Evolutionary conservation across 169 alveolate species (phyloP).

Genomic region (Eimeria brunetti): DNA sequence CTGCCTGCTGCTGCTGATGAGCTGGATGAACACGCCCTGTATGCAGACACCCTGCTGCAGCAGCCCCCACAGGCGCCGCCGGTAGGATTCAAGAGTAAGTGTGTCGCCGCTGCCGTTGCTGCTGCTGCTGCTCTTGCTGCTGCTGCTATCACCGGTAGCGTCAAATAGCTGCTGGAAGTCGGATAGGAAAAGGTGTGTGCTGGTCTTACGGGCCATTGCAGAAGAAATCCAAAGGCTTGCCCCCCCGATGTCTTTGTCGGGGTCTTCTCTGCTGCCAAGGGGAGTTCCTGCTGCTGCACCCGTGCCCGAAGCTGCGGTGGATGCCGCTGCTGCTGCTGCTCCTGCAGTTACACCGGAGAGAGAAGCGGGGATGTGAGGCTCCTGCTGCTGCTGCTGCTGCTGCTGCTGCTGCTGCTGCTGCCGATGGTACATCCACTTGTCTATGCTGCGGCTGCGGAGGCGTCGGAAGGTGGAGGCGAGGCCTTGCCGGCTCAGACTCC

Average conservation of each 20-base stretch:
- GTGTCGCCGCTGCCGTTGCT: background rate
- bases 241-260: background rate
- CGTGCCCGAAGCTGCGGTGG: conserved; percentile 17
- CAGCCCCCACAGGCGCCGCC: conserved; percentile 44
- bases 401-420: conserved; percentile 23
- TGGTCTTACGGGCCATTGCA: conserved; percentile 20
- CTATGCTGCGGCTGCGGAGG: conserved; percentile 68
- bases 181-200: conserved; percentile 24
- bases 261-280: background rate
- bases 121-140: background rate
- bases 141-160: background rate
- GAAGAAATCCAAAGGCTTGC: background rate
- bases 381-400: too few relatives aligned
- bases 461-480: conserved; percentile 51
- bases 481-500: conserved; percentile 64
- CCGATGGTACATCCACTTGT: conserved; percentile 39
- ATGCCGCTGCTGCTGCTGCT: background rate
- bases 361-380: background rate
- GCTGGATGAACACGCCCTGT: conserved; percentile 71
- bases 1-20: background rate
- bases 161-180: conserved; percentile 18
- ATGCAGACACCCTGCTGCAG: conserved; percentile 65
- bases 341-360: background rate
- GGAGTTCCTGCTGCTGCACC: background rate
- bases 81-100: background rate